Percentiles rank a stretch among this genome's conserved stretches.
These are phyloP conservation scores for Microstroma glucosiphilum DNA, from an alignment of 1,284 basidiomycete genomes.

Conservation along the genomic window DNA sequence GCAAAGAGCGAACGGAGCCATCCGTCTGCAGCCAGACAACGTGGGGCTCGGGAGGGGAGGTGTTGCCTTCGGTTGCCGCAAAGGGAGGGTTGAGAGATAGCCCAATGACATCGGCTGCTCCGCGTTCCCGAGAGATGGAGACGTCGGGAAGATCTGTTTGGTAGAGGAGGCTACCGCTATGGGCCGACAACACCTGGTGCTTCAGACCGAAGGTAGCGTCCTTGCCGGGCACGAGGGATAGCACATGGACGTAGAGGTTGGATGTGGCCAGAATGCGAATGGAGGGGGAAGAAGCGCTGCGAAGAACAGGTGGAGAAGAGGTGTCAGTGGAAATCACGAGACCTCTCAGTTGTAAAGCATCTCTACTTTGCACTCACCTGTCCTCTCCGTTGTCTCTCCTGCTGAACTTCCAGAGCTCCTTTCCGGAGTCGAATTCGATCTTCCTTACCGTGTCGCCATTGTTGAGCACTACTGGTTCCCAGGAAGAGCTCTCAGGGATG, in stretches of 20 bases:
- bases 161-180: neutral
- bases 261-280: constrained; percentile 1
- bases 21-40: constrained; percentile 41
- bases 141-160: constrained; percentile 18
- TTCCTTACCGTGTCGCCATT: constrained; percentile 28
- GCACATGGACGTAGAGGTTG: constrained; percentile 16
- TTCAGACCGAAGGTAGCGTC: neutral
- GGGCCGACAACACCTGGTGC: constrained; percentile 8
- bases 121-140: constrained; percentile 18
- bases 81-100: constrained; percentile 27
- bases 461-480: constrained; percentile 29
- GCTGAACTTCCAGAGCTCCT: constrained; percentile 1
- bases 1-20: constrained; percentile 25
- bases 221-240: constrained; percentile 24
- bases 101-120: constrained; percentile 21
- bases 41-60: constrained; percentile 27
- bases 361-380: neutral
- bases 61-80: constrained; percentile 18
- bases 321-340: no score
- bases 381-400: neutral
- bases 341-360: no score
- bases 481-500: constrained; percentile 10
- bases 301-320: no score
- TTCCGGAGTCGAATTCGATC: constrained; percentile 4
- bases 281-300: neutral